These are phyloP conservation scores for Xylaria sp. DNA, from an alignment of 2,329 filamentous ascomycete genomes.

Conservation along the genomic window DNA sequence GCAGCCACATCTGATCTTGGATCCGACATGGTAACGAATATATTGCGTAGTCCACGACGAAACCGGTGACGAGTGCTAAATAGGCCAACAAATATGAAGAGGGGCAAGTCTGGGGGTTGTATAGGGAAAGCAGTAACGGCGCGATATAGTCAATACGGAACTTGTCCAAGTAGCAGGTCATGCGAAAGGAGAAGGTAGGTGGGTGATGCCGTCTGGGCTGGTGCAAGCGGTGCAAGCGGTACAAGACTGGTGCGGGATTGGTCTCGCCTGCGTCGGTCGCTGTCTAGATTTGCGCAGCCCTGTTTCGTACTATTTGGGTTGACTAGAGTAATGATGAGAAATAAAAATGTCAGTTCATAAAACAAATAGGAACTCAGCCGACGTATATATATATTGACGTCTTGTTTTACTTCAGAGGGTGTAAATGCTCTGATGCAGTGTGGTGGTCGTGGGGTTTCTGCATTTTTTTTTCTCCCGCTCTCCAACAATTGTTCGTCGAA, in stretches of 20 bases:
- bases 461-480: constrained; percentile 7
- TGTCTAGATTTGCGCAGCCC: not conserved
- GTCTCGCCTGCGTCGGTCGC: not conserved
- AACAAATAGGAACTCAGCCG: not conserved
- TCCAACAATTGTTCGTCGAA: not conserved
- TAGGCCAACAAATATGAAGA: not conserved
- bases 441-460: constrained; percentile 1
- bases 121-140: not conserved
- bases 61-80: not conserved
- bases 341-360: not conserved
- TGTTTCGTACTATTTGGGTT: not conserved
- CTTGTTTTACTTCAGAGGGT: not conserved
- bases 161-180: not conserved
- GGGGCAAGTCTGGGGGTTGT: not conserved
- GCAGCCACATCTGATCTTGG: constrained; percentile 11
- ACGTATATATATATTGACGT: constrained; percentile 12
- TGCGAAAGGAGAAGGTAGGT: not conserved
- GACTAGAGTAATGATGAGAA: not conserved
- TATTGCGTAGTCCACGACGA: not conserved
- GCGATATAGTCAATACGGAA: not conserved
- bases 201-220: not conserved
- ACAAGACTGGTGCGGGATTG: no score
- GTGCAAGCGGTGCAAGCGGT: not conserved
- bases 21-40: constrained; percentile 6
- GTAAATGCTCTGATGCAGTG: constrained; percentile 11